These are phyloP conservation scores for Solanum paucissectum DNA, from an alignment of 257 asterid species.

Conservation along the genomic window DNA sequence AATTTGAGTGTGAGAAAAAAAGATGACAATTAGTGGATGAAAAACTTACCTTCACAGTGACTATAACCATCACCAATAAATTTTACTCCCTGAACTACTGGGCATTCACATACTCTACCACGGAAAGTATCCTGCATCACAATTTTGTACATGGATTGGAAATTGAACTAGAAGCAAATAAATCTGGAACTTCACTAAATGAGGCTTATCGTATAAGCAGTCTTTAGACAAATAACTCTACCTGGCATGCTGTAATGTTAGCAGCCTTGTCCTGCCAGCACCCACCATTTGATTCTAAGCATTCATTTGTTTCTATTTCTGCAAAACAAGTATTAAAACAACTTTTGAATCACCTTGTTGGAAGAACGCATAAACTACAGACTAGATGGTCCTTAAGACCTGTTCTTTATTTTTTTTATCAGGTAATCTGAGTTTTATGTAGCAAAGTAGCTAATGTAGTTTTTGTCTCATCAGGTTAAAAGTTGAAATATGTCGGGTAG, in stretches of 20 bases:
- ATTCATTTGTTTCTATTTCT: slow-evolving; percentile 89
- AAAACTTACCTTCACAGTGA: slow-evolving; percentile 67
- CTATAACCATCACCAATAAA: slow-evolving; percentile 91
- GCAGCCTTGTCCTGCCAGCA: slow-evolving; percentile 86
- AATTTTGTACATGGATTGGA: background rate
- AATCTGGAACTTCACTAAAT: background rate
- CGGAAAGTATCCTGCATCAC: slow-evolving; percentile 80
- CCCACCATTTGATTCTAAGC: slow-evolving; percentile 80
- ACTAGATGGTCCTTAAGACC: background rate
- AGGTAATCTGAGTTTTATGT: background rate
- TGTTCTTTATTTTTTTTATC: background rate
- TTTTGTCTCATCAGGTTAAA: background rate
- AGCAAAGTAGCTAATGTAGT: background rate
- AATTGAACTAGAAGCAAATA: background rate
- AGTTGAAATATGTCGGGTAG: background rate
- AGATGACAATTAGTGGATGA: background rate
- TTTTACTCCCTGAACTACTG: slow-evolving; percentile 72
- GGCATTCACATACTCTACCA: slow-evolving; percentile 91
- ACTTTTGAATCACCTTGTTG: background rate
- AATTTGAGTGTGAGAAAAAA: background rate
- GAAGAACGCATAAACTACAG: background rate
- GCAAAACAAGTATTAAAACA: slow-evolving; percentile 9
- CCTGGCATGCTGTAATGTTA: slow-evolving; percentile 88
- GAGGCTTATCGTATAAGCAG: background rate
- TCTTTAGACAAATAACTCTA: slow-evolving; percentile 4